Evolutionary conservation across 2,329 filamentous ascomycete genomes (phyloP).

Genomic region (Tolypocladium pustulatum): DNA sequence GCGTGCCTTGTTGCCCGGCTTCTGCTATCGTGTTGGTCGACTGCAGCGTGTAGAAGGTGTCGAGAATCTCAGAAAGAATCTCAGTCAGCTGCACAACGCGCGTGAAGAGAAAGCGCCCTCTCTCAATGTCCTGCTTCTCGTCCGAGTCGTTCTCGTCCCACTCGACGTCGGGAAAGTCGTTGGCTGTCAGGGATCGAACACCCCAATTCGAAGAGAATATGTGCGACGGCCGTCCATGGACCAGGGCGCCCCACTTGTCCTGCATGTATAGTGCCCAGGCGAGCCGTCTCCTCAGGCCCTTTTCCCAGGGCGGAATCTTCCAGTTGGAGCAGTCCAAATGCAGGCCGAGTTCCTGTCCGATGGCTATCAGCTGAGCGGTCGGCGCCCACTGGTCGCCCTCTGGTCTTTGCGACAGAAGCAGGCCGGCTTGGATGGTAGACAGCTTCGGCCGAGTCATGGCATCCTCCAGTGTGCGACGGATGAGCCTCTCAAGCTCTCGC

Average conservation of each 20-base stretch:
- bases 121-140: constrained; percentile 54
- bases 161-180: constrained; percentile 66
- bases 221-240: constrained; percentile 78
- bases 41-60: constrained; percentile 71
- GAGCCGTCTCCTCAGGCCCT: constrained; percentile 70
- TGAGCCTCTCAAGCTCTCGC: constrained; percentile 61
- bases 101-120: constrained; percentile 59
- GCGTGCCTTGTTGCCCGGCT: constrained; percentile 59
- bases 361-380: constrained; percentile 78
- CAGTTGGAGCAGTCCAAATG: constrained; percentile 80
- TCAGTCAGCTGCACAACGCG: constrained; percentile 67
- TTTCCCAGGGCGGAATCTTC: constrained; percentile 85
- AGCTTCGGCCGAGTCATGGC: constrained; percentile 76
- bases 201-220: constrained; percentile 63
- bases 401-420: constrained; percentile 64
- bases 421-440: constrained; percentile 67
- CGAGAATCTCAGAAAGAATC: constrained; percentile 69
- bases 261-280: constrained; percentile 93
- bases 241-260: constrained; percentile 80
- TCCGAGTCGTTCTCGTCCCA: constrained; percentile 51
- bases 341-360: constrained; percentile 77
- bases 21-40: constrained; percentile 60
- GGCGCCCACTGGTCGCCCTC: constrained; percentile 74
- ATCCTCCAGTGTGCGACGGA: constrained; percentile 61
- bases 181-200: constrained; percentile 51